These are phyloP conservation scores for Eucalyptus victrix DNA, from an alignment of 345 rosid species.

Conservation along the genomic window DNA sequence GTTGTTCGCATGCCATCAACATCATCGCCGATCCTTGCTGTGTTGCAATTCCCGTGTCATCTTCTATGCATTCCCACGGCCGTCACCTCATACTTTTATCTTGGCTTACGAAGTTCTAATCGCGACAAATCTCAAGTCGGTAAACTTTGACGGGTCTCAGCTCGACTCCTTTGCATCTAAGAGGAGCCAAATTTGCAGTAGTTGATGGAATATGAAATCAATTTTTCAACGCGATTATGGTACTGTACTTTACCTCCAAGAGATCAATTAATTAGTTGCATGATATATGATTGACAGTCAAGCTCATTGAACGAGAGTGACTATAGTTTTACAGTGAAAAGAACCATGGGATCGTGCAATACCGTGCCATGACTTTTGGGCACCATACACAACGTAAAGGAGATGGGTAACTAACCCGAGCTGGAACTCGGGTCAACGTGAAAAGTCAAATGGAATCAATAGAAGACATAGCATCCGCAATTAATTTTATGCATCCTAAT, in stretches of 20 bases:
- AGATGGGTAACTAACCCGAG: not conserved
- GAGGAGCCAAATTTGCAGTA: not conserved
- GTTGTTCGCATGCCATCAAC: not conserved
- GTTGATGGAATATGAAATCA: not conserved
- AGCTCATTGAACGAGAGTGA: not conserved
- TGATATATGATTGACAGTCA: not conserved
- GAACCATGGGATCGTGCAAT: not conserved
- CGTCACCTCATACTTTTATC: not conserved
- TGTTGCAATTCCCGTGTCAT: not conserved
- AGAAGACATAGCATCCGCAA: not conserved
- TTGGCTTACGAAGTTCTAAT: not conserved
- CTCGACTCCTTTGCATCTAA: not conserved
- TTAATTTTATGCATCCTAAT: not conserved
- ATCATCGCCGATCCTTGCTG: not conserved
- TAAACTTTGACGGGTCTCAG: not conserved
- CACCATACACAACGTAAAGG: not conserved
- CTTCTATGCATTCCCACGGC: not conserved
- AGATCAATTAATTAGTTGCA: not conserved
- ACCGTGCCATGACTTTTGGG: not conserved
- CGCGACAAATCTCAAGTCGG: not conserved
- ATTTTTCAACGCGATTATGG: not conserved
- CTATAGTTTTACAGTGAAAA: not conserved
- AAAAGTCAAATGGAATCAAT: not conserved
- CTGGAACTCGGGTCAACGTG: not conserved
- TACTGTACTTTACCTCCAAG: not conserved